A percentile compares a stretch with the other conserved stretches of the same genome.
Conservation (phyloP, 441 rosid genomes). For the Mallotus repandus region DNA sequence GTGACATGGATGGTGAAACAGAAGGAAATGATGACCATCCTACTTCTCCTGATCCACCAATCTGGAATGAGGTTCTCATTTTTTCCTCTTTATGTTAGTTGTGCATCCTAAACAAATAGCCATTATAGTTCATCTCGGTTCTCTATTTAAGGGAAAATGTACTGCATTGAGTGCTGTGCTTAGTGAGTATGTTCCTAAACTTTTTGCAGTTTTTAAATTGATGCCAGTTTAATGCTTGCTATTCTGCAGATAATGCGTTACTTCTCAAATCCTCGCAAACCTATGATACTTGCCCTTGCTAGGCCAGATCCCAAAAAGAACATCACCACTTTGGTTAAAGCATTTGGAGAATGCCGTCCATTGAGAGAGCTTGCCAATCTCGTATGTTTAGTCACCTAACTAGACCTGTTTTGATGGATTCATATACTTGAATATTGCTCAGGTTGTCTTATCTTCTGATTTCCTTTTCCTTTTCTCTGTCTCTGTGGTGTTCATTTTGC, state of each 20-base stretch:
- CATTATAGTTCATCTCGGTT: neutral
- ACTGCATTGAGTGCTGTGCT: constrained; percentile 4
- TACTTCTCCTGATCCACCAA: constrained; percentile 74
- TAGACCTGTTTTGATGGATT: neutral
- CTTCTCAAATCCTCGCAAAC: constrained; percentile 88
- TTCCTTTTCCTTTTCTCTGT: constrained; percentile 2
- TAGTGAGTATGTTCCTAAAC: neutral
- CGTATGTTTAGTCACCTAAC: constrained; percentile 40
- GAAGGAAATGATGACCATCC: constrained; percentile 62
- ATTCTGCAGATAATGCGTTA: constrained; percentile 82
- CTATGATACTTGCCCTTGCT: constrained; percentile 97
- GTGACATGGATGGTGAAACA: constrained; percentile 68
- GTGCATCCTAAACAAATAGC: neutral
- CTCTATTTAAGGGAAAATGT: neutral
- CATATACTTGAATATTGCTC: constrained; percentile 2
- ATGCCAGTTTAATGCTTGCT: neutral
- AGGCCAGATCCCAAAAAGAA: constrained; percentile 99
- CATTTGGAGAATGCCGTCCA: constrained; percentile 96
- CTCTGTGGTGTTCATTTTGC: constrained; percentile 25
- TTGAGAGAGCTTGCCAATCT: constrained; percentile 90
- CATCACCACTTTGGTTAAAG: constrained; percentile 88
- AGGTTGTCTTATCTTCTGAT: constrained; percentile 6
- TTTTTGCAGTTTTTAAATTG: neutral
- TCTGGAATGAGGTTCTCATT: constrained; percentile 77
- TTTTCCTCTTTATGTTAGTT: neutral